Base-by-base conservation (phyloP, 352 stramenopile species). In the Phytophthora multivora region DNA sequence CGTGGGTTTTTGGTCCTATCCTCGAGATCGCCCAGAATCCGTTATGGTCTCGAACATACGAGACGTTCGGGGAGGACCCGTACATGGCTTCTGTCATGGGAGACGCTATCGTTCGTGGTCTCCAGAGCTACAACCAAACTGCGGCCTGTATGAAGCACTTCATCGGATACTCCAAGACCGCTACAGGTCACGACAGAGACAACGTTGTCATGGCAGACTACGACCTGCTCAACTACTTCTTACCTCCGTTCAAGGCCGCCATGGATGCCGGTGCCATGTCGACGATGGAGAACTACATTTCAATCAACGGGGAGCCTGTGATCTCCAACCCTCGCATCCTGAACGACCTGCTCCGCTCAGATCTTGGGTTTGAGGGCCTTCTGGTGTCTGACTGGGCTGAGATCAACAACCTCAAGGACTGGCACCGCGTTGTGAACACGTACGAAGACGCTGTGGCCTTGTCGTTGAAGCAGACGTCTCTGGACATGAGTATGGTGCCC, bases 201-300 rank as follows among this genome's bases (percentile, higher is more conserved):
- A 79, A 73, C 15, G 88, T 93, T 23, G 75, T 79, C 0, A 66
- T 90, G 41, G 79, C 66, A 0, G 74, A 90, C 36, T 93, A 76
- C 45, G 79, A 93, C 35, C 41, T 93, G 38, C 73, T 91, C 38
- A 93, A 93, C 61, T 90, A 89, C 56, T 95, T 95, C 39, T 59
- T 83, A 2, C 88, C 79, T 13, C 83, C 88, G 1, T 97, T 94
- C 55, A 71, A 87, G n/a, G 80, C 84, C 7, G 84, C 85, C 0
- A 76, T 94, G 5, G 70, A 89, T 4, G 82, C 92, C 15, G 83
- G 80, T 6, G 84, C 79, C 2, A 65, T 95, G 52, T 90, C 91
- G 0, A 81, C 92, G 0, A 98, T 98, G 94, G 91, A 97, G 66
- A 94, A 71, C 52, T 98, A 98, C 78, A 93, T 89, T 33, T 93